Base-by-base conservation (phyloP, 768 basidiomycete species). In the Mycena amicta region DNA sequence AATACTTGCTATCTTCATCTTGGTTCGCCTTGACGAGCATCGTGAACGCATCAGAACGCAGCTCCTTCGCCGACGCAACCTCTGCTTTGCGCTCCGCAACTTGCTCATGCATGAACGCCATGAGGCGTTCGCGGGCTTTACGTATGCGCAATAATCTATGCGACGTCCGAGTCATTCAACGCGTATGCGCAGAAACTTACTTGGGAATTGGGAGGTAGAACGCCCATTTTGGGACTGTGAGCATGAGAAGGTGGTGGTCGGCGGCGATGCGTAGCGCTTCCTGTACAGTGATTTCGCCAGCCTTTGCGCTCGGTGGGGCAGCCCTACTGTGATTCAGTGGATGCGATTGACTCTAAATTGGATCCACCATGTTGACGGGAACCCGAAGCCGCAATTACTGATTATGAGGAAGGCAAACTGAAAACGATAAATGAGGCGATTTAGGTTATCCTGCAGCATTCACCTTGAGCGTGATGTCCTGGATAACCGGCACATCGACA, bases 21-120 rank as follows among this genome's bases (percentile, higher is more conserved):
- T 81, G 79, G 60, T 78, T 80, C 0, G 80, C 79, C 52, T 73
- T 67, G 16, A 82, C 75, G 29, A 81, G 73, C 67, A 75, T 70
- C 5, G 74, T 78, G 54, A 81, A 81, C 2, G 70, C 74, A 59
- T 80, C 77, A 3, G 50, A 45, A 5, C 60, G 64, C 30, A 57
- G 58, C 37, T 49, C 56, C 12, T 13, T 53, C n/a, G 52, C 62
- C 29, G 60, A 57, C 6, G 29, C 53, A n/a, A 75, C 67, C 16
- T 74, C 75, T 3, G 57, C 63, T 53, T 72, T 77, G 15, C 76
- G 69, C n/a, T 74, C 60, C 1, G 60, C 67, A 0, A 79, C 69
- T 52, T 80, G 75, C 1, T 59, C 61, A 3, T 65, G 69, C 78
- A 80, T 80, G 56, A 77, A 80, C 12, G 53, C 57, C 47, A 57